Percentiles rank a stretch among this genome's conserved stretches.
Conservation (phyloP, 495 filamentous ascomycete species). For the Aspergillus nanangensis region DNA sequence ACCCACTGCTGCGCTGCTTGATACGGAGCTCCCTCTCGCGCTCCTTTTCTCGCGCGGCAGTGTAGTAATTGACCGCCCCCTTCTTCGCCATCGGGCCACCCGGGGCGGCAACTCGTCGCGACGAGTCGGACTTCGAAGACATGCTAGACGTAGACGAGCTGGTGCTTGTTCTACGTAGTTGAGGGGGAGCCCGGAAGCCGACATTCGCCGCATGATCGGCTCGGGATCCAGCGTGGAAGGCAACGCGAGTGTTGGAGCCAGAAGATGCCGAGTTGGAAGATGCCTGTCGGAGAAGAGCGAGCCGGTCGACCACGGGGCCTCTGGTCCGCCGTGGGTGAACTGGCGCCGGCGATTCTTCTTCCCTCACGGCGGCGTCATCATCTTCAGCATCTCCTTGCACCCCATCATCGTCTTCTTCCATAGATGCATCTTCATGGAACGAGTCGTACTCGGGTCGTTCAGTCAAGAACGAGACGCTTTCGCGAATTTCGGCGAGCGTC, state of each 20-base stretch:
- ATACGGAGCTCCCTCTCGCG: slow-evolving; percentile 55
- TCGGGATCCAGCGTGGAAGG: slow-evolving; percentile 52
- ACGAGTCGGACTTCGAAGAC: slow-evolving; percentile 19
- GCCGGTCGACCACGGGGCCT: slow-evolving; percentile 69
- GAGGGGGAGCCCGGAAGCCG: slow-evolving; percentile 67
- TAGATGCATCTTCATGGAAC: slow-evolving; percentile 39
- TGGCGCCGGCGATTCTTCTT: slow-evolving; percentile 31
- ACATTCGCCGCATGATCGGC: slow-evolving; percentile 29
- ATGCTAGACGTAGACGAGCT: slow-evolving; percentile 44
- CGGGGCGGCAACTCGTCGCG: slow-evolving; percentile 35
- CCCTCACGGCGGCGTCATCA: slow-evolving; percentile 16
- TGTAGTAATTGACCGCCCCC: slow-evolving; percentile 77
- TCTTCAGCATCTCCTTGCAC: slow-evolving; percentile 31
- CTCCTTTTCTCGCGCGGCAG: slow-evolving; percentile 68
- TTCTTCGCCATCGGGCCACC: slow-evolving; percentile 58
- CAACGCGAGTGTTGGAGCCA: slow-evolving; percentile 45
- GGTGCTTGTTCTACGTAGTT: slow-evolving; percentile 75
- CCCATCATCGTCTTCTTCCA: slow-evolving; percentile 37
- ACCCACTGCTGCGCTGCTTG: slow-evolving; percentile 37
- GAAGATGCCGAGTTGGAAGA: slow-evolving; percentile 50
- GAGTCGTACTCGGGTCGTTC: slow-evolving; percentile 64
- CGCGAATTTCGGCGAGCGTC: slow-evolving; percentile 71
- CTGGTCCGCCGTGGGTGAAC: slow-evolving; percentile 47
- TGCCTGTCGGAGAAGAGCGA: slow-evolving; percentile 66
- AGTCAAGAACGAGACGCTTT: slow-evolving; percentile 74